These are phyloP conservation scores for Naematelia encephala DNA, from an alignment of 768 basidiomycete species.

Conservation along the genomic window DNA sequence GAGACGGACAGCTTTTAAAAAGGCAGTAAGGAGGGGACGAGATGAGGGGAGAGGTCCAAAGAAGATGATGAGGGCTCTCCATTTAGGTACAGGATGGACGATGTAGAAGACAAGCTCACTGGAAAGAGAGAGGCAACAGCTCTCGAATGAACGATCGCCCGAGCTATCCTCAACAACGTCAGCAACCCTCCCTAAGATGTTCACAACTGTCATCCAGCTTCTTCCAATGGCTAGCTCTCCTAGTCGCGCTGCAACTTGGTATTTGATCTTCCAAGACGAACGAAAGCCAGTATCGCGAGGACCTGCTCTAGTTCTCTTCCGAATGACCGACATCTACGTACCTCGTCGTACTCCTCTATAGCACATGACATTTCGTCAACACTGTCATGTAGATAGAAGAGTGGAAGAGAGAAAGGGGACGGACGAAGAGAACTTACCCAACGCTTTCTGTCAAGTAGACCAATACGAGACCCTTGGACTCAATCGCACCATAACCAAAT, in stretches of 20 bases:
- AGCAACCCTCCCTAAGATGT: not conserved
- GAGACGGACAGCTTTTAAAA: too few relatives aligned
- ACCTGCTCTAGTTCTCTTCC: not conserved
- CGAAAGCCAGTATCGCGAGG: too few relatives aligned
- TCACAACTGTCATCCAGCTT: not conserved
- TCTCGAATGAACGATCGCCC: constrained; percentile 44
- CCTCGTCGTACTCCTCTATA: constrained; percentile 36
- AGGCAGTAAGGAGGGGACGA: too few relatives aligned
- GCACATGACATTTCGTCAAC: not conserved
- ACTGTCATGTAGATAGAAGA: too few relatives aligned
- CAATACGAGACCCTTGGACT: constrained; percentile 34
- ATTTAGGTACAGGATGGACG: not conserved
- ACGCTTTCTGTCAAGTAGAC: constrained; percentile 30
- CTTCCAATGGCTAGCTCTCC: too few relatives aligned
- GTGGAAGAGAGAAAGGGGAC: not conserved
- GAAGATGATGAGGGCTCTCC: too few relatives aligned
- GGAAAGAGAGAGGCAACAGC: constrained; percentile 39
- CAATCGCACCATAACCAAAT: constrained; percentile 38
- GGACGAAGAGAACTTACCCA: constrained; percentile 29
- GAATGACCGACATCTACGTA: constrained; percentile 8
- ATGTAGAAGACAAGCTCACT: constrained; percentile 13
- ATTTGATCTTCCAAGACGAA: too few relatives aligned
- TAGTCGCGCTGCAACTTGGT: too few relatives aligned
- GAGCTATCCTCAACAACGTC: constrained; percentile 19
- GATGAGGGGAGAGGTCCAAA: too few relatives aligned